phyloP scores from a whole-genome alignment of 2,329 filamentous ascomycete species.

The Ophiostoma triangulosporum region DNA sequence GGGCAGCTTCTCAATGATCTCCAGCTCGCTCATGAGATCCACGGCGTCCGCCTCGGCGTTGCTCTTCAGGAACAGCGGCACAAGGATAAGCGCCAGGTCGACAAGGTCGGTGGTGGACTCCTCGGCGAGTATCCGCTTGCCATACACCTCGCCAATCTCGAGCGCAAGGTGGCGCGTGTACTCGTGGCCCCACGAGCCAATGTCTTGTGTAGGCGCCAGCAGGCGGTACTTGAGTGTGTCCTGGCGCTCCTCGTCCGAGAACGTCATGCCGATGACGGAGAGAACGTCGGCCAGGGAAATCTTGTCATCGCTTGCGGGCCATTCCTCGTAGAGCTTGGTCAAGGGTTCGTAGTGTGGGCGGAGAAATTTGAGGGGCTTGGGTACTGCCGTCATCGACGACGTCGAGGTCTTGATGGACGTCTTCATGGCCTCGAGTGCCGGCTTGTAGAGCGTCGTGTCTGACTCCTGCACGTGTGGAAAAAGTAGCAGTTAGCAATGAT shows the following conservation, averaged over 20 bases:
- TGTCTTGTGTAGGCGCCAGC: constrained; percentile 77
- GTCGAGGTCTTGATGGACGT: constrained; percentile 98
- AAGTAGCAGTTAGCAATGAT: background rate
- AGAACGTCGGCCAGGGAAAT: constrained; percentile 85
- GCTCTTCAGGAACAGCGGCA: constrained; percentile 91
- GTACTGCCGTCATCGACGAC: constrained; percentile 97
- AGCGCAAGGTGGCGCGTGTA: constrained; percentile 91
- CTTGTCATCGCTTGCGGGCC: constrained; percentile 75
- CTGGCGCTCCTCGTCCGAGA: constrained; percentile 87
- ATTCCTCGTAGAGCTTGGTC: constrained; percentile 76
- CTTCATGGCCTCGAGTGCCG: constrained; percentile 91
- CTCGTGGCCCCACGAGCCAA: constrained; percentile 96
- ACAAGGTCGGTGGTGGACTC: constrained; percentile 73
- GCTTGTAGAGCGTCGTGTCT: constrained; percentile 76
- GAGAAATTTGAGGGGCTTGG: constrained; percentile 95
- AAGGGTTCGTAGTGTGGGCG: constrained; percentile 90
- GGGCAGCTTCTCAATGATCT: constrained; percentile 88
- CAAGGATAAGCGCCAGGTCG: constrained; percentile 68
- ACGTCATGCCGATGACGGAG: constrained; percentile 97
- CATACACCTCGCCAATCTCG: constrained; percentile 91
- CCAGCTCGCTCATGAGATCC: constrained; percentile 89
- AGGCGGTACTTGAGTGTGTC: constrained; percentile 95
- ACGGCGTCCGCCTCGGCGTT: constrained; percentile 98
- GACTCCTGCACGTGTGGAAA: constrained; percentile 48
- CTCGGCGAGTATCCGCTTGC: constrained; percentile 73